These are phyloP conservation scores for Cryptosporidium sp. DNA, from an alignment of 169 alveolate species.

Conservation along the genomic window DNA sequence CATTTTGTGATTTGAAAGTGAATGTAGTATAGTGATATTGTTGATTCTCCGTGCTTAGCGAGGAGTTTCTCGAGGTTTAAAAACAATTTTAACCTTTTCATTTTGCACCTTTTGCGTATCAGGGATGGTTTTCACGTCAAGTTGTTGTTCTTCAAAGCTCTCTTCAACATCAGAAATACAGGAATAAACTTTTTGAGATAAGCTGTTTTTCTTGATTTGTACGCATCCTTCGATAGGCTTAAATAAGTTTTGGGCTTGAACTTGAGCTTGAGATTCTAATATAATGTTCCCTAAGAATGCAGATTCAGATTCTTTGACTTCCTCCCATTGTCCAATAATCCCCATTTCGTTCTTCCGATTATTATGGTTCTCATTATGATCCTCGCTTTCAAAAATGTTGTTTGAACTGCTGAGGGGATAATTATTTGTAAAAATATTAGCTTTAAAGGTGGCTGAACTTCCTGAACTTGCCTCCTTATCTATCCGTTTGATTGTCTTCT, in stretches of 20 bases:
- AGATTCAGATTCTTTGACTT: conserved; percentile 33
- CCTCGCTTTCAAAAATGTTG: neutral
- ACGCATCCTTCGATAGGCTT: neutral
- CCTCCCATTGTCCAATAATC: conserved; percentile 70
- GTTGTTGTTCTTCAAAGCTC: neutral
- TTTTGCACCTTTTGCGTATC: neutral
- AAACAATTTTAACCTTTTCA: neutral
- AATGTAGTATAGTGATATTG: neutral
- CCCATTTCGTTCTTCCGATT: neutral
- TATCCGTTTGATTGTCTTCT: neutral
- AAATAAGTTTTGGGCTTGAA: neutral
- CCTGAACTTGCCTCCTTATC: neutral
- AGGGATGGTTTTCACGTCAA: neutral
- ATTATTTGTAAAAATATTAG: neutral
- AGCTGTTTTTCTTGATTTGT: neutral
- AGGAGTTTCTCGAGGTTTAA: neutral
- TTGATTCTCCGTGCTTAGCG: neutral
- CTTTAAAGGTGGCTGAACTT: neutral
- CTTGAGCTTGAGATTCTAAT: neutral
- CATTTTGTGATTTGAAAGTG: no score
- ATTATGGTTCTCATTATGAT: neutral
- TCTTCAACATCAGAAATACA: neutral
- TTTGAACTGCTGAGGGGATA: neutral
- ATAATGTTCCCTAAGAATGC: neutral
- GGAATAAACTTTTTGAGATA: conserved; percentile 4